These are phyloP conservation scores for Rhizophora apiculata DNA, from an alignment of 345 rosid genomes.

Conservation along the genomic window DNA sequence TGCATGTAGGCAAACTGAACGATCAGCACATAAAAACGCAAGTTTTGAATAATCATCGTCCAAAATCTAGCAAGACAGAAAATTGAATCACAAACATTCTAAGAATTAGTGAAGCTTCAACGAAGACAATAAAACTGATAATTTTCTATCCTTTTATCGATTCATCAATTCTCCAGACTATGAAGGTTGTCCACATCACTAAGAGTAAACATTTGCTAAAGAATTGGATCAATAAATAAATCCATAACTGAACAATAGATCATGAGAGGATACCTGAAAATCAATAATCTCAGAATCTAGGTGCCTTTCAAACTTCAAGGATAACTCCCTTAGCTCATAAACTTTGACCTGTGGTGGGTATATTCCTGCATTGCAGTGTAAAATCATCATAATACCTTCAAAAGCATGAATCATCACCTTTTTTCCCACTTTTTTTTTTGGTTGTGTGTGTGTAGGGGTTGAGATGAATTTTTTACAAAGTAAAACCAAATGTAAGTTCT, in stretches of 20 bases:
- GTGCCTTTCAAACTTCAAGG: constrained; percentile 91
- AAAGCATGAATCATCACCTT: background rate
- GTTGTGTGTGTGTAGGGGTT: background rate
- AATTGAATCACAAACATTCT: background rate
- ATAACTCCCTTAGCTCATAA: constrained; percentile 65
- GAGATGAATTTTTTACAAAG: background rate
- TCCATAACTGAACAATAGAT: background rate
- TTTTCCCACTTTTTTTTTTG: background rate
- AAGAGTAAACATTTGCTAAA: too few species aligned
- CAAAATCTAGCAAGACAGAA: constrained; percentile 47
- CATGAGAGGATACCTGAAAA: constrained; percentile 53
- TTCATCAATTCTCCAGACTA: too few species aligned
- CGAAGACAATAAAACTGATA: too few species aligned
- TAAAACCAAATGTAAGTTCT: constrained; percentile 1
- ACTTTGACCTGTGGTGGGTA: constrained; percentile 94
- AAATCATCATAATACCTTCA: constrained; percentile 10
- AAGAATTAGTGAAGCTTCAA: background rate
- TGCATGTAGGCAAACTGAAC: constrained; percentile 80
- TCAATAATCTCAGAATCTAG: constrained; percentile 81
- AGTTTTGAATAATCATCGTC: constrained; percentile 86
- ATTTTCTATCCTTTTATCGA: too few species aligned
- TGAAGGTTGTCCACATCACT: too few species aligned
- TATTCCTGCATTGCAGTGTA: constrained; percentile 47
- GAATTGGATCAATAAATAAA: background rate
- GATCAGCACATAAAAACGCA: constrained; percentile 89